Conservation (phyloP, 495 filamentous ascomycete genomes). For the Neurospora sp. region DNA sequence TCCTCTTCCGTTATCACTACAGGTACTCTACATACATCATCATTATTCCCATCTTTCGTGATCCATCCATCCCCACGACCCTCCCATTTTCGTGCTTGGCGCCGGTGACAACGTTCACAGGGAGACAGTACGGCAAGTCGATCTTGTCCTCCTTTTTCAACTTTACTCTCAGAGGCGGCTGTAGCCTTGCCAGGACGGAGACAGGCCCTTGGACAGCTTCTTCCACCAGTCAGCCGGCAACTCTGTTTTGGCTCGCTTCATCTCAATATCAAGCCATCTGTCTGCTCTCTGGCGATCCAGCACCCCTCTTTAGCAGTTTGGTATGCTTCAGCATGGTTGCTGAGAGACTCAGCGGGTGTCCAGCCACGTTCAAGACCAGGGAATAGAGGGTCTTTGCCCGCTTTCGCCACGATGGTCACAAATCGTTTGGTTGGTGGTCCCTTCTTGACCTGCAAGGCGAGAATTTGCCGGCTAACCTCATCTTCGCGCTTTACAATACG, state of each 20-base stretch:
- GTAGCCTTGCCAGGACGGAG: too few species aligned
- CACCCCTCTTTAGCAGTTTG: constrained; percentile 9
- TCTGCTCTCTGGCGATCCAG: constrained; percentile 16
- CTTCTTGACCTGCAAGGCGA: constrained; percentile 28
- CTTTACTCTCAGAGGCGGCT: too few species aligned
- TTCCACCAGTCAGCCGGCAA: constrained; percentile 19
- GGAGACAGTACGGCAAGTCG: constrained; percentile 17
- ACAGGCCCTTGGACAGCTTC: constrained; percentile 4
- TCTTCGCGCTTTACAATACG: constrained; percentile 20
- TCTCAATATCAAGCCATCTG: constrained; percentile 15
- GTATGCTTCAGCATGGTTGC: constrained; percentile 16
- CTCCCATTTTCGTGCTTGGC: constrained; percentile 5
- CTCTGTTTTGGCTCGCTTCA: constrained; percentile 12
- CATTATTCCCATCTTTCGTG: background rate
- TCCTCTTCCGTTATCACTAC: background rate
- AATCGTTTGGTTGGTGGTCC: constrained; percentile 22
- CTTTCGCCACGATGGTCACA: constrained; percentile 15
- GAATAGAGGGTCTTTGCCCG: constrained; percentile 16
- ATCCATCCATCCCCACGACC: background rate
- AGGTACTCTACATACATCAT: background rate
- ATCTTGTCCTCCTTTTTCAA: constrained; percentile 34
- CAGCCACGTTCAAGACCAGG: constrained; percentile 11
- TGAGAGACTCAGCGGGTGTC: constrained; percentile 19
- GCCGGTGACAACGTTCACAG: constrained; percentile 19
- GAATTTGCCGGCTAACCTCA: constrained; percentile 29